Evolutionary conservation across 768 basidiomycete genomes (phyloP), one percentile per base, ranked within the genome.

Genomic region (Auriculariales sp.): DNA sequence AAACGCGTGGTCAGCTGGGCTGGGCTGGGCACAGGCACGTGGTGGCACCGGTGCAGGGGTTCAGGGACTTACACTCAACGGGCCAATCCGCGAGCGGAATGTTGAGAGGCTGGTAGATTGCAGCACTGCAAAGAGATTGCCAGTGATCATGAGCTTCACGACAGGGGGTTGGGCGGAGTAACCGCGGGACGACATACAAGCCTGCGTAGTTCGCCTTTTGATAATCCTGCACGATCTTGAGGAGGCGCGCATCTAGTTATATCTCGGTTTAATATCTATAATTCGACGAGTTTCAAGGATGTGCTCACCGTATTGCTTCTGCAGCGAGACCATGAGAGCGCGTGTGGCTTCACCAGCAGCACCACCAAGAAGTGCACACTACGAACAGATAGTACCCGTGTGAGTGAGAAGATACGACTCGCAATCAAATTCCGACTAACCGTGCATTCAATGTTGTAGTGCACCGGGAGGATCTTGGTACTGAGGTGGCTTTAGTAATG

Each of bases 61-160:
- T n/a, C n/a, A n/a, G n/a, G n/a, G 39, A 29, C 54, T 27, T 14
- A 55, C 54, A 53, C 29, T 53, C 27, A 10, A 55, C 51, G 9
- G 54, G 54, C 46, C 39, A 55, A 9, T 34, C 39, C 11, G 44
- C 53, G 1, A 55, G 39, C 15, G 52, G 49, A n/a, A 55, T 46
- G 28, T 30, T 44, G 12, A 46, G 48, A 17, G 54, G 54, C 46
- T 55, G 54, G 52, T 52, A 55, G 10, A 55, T 24, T 3, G 53
- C 52, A 1, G 52, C 54, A 45, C 54, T 55, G 29, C 12, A 45
- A 24, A 28, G 9, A 7, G 4, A 10, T 15, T 50, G n/a, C n/a
- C 39, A 51, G 35, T 36, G 10, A 3, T 17, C 12, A 24, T 29
- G 31, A 15, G 17, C 39, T 22, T 2, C 35, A 15, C 25, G 9